phyloP scores from a whole-genome alignment of 139 green algal genomes.

The Penium margaritaceum region DNA sequence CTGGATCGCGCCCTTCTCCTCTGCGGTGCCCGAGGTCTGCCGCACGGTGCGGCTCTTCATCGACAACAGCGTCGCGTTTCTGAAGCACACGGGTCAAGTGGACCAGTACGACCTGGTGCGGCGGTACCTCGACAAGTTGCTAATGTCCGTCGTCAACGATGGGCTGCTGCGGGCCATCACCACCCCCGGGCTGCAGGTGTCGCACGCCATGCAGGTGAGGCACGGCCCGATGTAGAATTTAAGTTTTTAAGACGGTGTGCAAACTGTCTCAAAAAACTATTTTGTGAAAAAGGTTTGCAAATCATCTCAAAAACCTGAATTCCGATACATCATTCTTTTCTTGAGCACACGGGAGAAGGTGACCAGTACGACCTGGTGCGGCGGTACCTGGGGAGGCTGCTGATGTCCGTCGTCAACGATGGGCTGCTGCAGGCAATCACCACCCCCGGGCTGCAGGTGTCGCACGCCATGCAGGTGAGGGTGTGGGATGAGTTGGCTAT shows the following conservation, averaged over 20 bases:
- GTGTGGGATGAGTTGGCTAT: no score
- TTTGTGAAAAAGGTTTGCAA: no score
- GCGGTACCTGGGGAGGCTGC: constrained; percentile 35
- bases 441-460: constrained; percentile 21
- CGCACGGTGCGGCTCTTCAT: constrained; percentile 43
- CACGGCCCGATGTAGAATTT: no score
- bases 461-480: constrained; percentile 32
- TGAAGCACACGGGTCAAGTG: constrained; percentile 24
- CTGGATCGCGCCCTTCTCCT: constrained; percentile 40
- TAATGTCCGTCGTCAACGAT: constrained; percentile 33
- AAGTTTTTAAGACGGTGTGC: no score
- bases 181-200: constrained; percentile 21
- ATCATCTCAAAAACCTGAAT: no score
- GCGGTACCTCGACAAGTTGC: constrained; percentile 33
- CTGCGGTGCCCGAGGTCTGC: constrained; percentile 31
- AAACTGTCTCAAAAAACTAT: no score
- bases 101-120: constrained; percentile 9
- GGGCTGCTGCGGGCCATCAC: constrained; percentile 38
- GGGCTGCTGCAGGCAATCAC: constrained; percentile 37
- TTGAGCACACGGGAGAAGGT: constrained; percentile 27
- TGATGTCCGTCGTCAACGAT: constrained; percentile 33
- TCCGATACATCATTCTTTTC: no score
- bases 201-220: constrained; percentile 38
- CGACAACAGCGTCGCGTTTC: constrained; percentile 17
- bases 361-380: constrained; percentile 37